These are phyloP conservation scores for Aspergillus ellipticus DNA, from an alignment of 495 filamentous ascomycete species.

Conservation along the genomic window DNA sequence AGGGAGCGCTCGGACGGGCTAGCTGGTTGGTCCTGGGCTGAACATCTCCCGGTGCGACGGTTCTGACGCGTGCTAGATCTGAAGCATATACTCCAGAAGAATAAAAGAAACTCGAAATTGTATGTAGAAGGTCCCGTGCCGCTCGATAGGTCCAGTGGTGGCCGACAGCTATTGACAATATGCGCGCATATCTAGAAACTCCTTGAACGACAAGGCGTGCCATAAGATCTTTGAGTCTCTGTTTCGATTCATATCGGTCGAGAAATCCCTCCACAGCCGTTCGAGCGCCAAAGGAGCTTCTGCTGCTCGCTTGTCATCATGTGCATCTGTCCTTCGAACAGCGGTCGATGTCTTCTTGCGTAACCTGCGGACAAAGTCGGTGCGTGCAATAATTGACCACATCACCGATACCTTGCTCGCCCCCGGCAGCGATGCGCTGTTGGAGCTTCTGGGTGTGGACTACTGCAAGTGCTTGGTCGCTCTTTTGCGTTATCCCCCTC, in stretches of 20 bases:
- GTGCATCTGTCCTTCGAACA: conserved; percentile 67
- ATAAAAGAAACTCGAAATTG: conserved; percentile 54
- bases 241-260: conserved; percentile 63
- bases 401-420: conserved; percentile 70
- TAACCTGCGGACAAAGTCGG: conserved; percentile 69
- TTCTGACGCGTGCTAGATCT: conserved; percentile 44
- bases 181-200: conserved; percentile 32
- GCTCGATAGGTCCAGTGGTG: not conserved
- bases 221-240: conserved; percentile 79
- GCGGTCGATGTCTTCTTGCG: conserved; percentile 64
- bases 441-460: conserved; percentile 68
- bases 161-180: conserved; percentile 15
- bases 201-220: conserved; percentile 69
- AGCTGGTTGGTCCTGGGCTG: conserved; percentile 37
- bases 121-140: conserved; percentile 27
- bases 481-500: conserved; percentile 67
- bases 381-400: conserved; percentile 74
- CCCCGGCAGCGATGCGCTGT: conserved; percentile 50
- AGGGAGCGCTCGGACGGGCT: conserved; percentile 51
- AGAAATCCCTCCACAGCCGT: conserved; percentile 61
- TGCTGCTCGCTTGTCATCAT: conserved; percentile 59
- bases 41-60: conserved; percentile 5
- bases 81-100: conserved; percentile 59
- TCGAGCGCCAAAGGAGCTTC: conserved; percentile 46
- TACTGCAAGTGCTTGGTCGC: conserved; percentile 72